A percentile compares a stretch with the other conserved stretches of the same genome.
Conservation (phyloP, 345 rosid genomes). For the Brassica carinata region DNA sequence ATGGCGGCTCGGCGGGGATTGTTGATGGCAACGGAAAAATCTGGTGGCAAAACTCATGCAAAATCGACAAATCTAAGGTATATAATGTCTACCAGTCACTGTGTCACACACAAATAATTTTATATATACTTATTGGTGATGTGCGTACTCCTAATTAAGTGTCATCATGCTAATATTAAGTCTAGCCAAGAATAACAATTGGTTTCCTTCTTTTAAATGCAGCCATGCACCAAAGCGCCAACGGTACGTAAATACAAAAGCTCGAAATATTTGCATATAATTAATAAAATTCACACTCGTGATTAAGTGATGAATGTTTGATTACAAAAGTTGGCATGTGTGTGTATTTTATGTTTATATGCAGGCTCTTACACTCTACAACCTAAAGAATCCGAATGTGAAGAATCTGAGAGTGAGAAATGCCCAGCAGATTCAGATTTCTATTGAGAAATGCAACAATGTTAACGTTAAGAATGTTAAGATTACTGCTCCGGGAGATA, state of each 20-base stretch:
- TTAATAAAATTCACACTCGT: conserved; percentile 44
- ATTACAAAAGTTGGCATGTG: conserved; percentile 35
- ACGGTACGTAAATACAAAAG: conserved; percentile 54
- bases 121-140: neutral
- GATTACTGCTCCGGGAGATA: conserved; percentile 59
- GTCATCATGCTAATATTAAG: neutral
- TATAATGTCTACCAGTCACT: neutral
- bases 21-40: conserved; percentile 78
- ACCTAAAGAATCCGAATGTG: conserved; percentile 53
- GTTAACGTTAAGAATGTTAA: conserved; percentile 50
- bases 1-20: conserved; percentile 78
- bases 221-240: conserved; percentile 89
- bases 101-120: neutral
- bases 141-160: neutral
- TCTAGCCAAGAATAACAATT: neutral
- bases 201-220: conserved; percentile 30
- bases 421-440: conserved; percentile 78
- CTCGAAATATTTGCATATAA: conserved; percentile 21
- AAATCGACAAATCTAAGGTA: conserved; percentile 67
- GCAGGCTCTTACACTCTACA: conserved; percentile 74
- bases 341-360: neutral
- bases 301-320: conserved; percentile 47
- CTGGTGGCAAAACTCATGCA: conserved; percentile 97
- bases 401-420: conserved; percentile 56
- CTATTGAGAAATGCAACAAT: conserved; percentile 53